Conservation (phyloP, 148 eudicot species). For the Nepenthes gracilis region DNA sequence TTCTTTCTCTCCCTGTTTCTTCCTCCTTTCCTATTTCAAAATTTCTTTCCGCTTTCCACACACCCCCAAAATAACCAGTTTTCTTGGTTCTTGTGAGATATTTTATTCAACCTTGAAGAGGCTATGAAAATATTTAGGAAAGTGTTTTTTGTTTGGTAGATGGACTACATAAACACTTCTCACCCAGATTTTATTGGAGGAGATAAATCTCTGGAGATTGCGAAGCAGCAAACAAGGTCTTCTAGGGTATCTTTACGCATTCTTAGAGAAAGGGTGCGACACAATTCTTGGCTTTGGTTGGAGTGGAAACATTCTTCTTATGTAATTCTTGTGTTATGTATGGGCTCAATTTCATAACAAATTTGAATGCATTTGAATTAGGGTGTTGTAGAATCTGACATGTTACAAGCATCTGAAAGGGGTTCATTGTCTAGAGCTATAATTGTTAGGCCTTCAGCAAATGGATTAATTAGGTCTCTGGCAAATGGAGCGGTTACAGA, state of each 20-base stretch:
- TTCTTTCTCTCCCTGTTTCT: too few relatives aligned
- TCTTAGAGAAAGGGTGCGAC: slow-evolving; percentile 31
- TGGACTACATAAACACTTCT: slow-evolving; percentile 58
- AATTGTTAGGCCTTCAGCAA: slow-evolving; percentile 31
- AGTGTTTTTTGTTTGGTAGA: slow-evolving; percentile 14
- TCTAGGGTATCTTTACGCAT: slow-evolving; percentile 11
- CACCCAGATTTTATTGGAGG: slow-evolving; percentile 63
- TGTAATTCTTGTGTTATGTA: neutral
- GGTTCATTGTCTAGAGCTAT: slow-evolving; percentile 28
- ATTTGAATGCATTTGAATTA: slow-evolving; percentile 9
- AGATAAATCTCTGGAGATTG: slow-evolving; percentile 37
- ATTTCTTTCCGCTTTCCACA: too few relatives aligned
- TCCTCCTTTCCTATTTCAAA: too few relatives aligned
- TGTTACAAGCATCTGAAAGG: slow-evolving; percentile 19
- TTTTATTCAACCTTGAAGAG: too few relatives aligned
- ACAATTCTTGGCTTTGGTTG: neutral
- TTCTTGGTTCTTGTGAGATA: too few relatives aligned
- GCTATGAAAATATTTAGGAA: neutral
- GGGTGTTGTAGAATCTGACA: slow-evolving; percentile 33
- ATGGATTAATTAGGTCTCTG: slow-evolving; percentile 27
- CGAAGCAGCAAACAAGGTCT: slow-evolving; percentile 30
- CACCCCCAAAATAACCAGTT: too few relatives aligned
- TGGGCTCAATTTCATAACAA: slow-evolving; percentile 1
- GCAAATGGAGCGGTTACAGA: slow-evolving; percentile 30
- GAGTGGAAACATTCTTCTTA: neutral